These are phyloP conservation scores for Maudiozyma barnettii DNA, from an alignment of 805 yeast species.

Conservation along the genomic window DNA sequence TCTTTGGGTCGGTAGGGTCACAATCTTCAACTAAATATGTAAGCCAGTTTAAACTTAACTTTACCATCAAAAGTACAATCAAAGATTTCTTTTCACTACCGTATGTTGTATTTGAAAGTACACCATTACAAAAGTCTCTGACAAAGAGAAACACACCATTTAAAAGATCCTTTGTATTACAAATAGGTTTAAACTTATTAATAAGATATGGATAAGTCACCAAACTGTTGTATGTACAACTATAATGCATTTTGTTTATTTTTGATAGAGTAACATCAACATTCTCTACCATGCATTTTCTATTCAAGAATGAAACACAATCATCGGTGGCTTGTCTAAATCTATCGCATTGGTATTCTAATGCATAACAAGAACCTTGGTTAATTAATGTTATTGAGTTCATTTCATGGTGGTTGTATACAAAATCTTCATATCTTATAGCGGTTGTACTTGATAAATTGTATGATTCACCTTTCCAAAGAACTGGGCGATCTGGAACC, in stretches of 20 bases:
- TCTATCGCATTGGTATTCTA: constrained; percentile 46
- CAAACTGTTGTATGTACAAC: constrained; percentile 55
- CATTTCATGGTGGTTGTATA: constrained; percentile 10
- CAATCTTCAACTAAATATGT: constrained; percentile 91
- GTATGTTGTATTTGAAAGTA: constrained; percentile 55
- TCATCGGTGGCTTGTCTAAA: constrained; percentile 52
- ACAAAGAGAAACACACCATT: constrained; percentile 69
- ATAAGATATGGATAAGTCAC: constrained; percentile 47
- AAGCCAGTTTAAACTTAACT: constrained; percentile 84
- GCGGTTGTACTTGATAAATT: constrained; percentile 33
- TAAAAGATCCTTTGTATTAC: constrained; percentile 65
- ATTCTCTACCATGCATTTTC: constrained; percentile 57
- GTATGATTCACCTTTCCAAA: constrained; percentile 80
- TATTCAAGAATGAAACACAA: constrained; percentile 45
- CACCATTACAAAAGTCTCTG: constrained; percentile 70
- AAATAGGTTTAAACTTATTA: constrained; percentile 44
- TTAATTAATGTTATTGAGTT: constrained; percentile 18
- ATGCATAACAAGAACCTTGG: constrained; percentile 54
- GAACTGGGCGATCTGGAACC: constrained; percentile 72
- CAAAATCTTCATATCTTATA: constrained; percentile 13
- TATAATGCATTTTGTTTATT: constrained; percentile 57
- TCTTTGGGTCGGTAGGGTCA: constrained; percentile 79
- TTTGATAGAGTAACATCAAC: constrained; percentile 65
- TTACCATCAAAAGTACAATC: constrained; percentile 62
- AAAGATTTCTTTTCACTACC: constrained; percentile 47